A percentile compares a stretch with the other conserved stretches of the same genome.
phyloP scores from a whole-genome alignment of 768 basidiomycete genomes.

The Hirschioporus abietinus region DNA sequence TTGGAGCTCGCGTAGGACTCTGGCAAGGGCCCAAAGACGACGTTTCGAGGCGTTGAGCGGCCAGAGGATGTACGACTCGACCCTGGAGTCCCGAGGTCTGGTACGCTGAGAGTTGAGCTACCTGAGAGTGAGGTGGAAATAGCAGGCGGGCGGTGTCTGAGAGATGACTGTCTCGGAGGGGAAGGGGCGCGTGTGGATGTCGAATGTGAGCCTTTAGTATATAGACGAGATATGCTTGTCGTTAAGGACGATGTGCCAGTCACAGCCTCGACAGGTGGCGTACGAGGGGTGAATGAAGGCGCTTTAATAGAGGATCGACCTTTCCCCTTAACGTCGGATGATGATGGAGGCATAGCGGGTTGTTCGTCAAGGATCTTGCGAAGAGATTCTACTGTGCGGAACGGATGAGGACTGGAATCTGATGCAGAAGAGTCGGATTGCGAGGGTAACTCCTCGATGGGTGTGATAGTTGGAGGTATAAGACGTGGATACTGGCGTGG shows the following conservation, averaged over 20 bases:
- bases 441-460: conserved; percentile 48
- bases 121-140: conserved; percentile 24
- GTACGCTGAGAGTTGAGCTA: conserved; percentile 12
- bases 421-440: conserved; percentile 50
- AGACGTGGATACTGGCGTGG: conserved; percentile 24
- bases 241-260: conserved; percentile 70
- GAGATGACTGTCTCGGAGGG: conserved; percentile 49
- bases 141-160: conserved; percentile 34
- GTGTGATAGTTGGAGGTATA: conserved; percentile 39
- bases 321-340: conserved; percentile 13
- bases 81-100: conserved; percentile 19
- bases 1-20: conserved; percentile 50
- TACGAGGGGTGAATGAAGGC: conserved; percentile 22
- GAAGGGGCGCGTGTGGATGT: conserved; percentile 60
- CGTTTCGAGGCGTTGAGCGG: conserved; percentile 63
- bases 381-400: conserved; percentile 58
- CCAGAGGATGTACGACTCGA: conserved; percentile 41
- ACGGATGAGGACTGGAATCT: conserved; percentile 49
- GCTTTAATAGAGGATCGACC: conserved; percentile 13
- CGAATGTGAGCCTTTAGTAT: conserved; percentile 54
- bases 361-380: conserved; percentile 63
- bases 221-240: conserved; percentile 72
- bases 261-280: conserved; percentile 39
- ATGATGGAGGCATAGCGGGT: conserved; percentile 18
- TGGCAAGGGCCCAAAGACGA: conserved; percentile 71